Evolutionary conservation across 139 green algal genomes (phyloP), one percentile per base, ranked within the genome.

Genomic region (Coccomyxa sp.): DNA sequence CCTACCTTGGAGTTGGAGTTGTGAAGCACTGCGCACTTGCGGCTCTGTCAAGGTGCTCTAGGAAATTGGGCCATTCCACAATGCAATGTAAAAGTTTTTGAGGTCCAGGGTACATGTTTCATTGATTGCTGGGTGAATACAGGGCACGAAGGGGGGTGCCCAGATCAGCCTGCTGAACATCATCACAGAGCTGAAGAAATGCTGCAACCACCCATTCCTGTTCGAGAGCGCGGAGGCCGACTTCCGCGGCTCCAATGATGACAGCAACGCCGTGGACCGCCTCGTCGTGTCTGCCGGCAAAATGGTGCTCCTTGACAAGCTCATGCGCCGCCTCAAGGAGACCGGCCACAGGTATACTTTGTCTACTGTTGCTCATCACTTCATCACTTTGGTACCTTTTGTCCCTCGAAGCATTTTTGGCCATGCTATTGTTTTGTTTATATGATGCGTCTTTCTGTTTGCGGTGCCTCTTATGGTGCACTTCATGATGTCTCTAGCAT

Each of bases 221-320:
- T 94, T 94, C 83, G 88, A 93, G 84, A 86, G 75, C 12, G 90
- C 89, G 7, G 82, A 86, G 58, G 90, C 92, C 66, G 85, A 93
- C 60, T 95, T 93, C 87, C 89, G 92, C 0, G 89, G 91, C 68
- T 82, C 77, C 32, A 84, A 85, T 9, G 82, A 85, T 28, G 87
- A 94, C 84, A 83, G 82, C 32, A 82, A 87, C 45, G 82, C 90
- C 82, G 89, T 91, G 25, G 92, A 95, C 77, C 90, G 93, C 30
- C 88, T 96, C 77, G 89, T 95, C 25, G 74, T 93, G 15, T 94
- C 92, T 51, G 91, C 81, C 17, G 93, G 93, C 87, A 97, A 97
- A 90, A 94, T 98, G 89, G 90, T 95, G 81, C 88, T 99, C 84
- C 94, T 99, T 80, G 96, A 99, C 91, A 98, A 98, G 89, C 90